phyloP scores from a whole-genome alignment of 2,329 filamentous ascomycete genomes.

The Cryphonectria radicalis region DNA sequence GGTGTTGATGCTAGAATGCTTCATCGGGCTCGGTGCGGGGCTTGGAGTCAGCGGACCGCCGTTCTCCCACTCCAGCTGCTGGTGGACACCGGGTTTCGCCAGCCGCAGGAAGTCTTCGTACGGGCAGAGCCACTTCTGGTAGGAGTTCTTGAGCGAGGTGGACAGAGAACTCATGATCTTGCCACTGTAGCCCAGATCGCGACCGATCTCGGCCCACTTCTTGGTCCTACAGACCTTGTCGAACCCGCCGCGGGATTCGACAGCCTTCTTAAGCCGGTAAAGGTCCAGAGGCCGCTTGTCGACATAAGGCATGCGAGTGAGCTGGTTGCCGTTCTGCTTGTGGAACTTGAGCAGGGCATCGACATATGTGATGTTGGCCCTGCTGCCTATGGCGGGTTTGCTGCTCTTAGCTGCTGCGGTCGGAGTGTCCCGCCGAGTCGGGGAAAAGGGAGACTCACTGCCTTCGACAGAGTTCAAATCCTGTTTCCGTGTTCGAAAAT shows the following conservation, averaged over 20 bases:
- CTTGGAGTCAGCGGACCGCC: constrained; percentile 87
- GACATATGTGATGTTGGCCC: constrained; percentile 93
- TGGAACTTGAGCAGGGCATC: constrained; percentile 96
- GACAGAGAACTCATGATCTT: constrained; percentile 99
- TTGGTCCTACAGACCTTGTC: constrained; percentile 96
- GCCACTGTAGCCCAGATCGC: constrained; percentile 94
- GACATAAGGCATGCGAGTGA: constrained; percentile 93
- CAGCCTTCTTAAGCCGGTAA: constrained; percentile 94
- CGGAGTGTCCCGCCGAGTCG: constrained; percentile 13
- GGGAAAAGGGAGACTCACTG: constrained; percentile 65
- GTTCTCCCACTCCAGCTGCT: constrained; percentile 90
- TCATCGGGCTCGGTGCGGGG: constrained; percentile 71
- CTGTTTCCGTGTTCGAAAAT: constrained; percentile 94
- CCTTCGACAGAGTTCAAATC: constrained; percentile 98
- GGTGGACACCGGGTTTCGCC: constrained; percentile 94
- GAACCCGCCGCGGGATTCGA: constrained; percentile 92
- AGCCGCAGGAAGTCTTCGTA: constrained; percentile 93
- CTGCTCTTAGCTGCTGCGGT: constrained; percentile 41
- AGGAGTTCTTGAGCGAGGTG: constrained; percentile 97
- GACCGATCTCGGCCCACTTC: constrained; percentile 98
- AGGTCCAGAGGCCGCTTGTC: constrained; percentile 96
- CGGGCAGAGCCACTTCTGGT: constrained; percentile 93
- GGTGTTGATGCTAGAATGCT: constrained; percentile 63
- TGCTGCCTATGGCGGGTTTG: constrained; percentile 67
- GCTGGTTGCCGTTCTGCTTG: constrained; percentile 91